These are phyloP conservation scores for Yarrowia keelungensis DNA, from an alignment of 805 yeast genomes.

Conservation along the genomic window DNA sequence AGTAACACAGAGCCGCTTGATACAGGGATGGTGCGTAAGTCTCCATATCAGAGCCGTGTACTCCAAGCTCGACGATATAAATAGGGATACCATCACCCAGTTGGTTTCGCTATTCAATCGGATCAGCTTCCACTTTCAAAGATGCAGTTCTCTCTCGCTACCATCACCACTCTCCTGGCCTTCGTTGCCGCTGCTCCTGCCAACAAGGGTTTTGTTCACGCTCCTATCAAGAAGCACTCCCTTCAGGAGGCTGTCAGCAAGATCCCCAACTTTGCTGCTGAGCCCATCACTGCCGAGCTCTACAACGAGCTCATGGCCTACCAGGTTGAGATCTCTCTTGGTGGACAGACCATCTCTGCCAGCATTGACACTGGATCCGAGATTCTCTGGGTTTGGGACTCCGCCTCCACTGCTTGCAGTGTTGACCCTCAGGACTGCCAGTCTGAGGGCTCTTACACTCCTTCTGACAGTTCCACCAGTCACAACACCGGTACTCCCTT, in stretches of 20 bases:
- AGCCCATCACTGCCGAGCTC: constrained; percentile 3
- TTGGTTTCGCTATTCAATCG: background rate
- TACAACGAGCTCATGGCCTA: constrained; percentile 6
- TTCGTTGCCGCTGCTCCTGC: constrained; percentile 15
- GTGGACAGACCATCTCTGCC: constrained; percentile 4
- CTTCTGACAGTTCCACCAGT: background rate
- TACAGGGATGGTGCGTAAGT: background rate
- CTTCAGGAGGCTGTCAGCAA: background rate
- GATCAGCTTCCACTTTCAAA: background rate
- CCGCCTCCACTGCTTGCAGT: background rate
- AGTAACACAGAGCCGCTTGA: constrained; percentile 8
- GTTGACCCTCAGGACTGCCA: background rate
- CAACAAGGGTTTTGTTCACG: constrained; percentile 2
- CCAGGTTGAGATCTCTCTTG: constrained; percentile 3
- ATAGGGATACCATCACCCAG: background rate
- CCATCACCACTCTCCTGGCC: constrained; percentile 21
- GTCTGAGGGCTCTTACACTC: background rate
- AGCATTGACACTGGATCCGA: constrained; percentile 11
- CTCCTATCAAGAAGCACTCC: constrained; percentile 5
- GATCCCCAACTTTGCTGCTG: constrained; percentile 18
- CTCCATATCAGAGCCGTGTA: background rate
- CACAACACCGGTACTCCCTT: background rate
- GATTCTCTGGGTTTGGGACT: constrained; percentile 8
- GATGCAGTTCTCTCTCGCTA: constrained; percentile 21
- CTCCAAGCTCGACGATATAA: background rate